These are phyloP conservation scores for Phytophthora cactorum DNA, from an alignment of 352 stramenopile genomes.

Conservation along the genomic window DNA sequence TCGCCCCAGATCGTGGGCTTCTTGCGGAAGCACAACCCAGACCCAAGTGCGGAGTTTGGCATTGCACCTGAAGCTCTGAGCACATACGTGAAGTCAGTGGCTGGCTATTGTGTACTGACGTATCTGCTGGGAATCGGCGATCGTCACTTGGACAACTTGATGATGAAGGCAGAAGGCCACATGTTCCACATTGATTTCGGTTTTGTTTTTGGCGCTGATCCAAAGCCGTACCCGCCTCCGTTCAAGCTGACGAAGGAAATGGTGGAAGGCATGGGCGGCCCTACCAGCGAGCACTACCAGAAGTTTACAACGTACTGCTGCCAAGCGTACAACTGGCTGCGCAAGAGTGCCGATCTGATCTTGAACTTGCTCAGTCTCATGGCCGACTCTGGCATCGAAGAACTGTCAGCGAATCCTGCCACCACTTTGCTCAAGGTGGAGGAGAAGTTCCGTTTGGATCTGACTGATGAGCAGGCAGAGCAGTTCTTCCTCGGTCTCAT, in stretches of 20 bases:
- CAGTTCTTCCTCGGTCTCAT: conserved; percentile 97
- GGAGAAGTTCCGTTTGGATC: conserved; percentile 96
- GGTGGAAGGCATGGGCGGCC: conserved; percentile 97
- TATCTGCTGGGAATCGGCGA: conserved; percentile 99
- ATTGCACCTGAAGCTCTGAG: conserved; percentile 93
- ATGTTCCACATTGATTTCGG: conserved; percentile 99
- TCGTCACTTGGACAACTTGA: conserved; percentile 99
- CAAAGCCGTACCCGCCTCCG: conserved; percentile 98
- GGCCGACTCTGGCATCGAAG: conserved; percentile 98
- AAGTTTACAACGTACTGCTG: conserved; percentile 95
- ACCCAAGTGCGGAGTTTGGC: conserved; percentile 84
- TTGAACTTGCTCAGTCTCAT: conserved; percentile 99
- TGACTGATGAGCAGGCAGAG: conserved; percentile 98
- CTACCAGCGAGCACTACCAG: conserved; percentile 91
- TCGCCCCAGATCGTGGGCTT: conserved; percentile 93
- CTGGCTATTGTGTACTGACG: conserved; percentile 99
- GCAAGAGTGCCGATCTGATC: conserved; percentile 98
- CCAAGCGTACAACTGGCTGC: conserved; percentile 94
- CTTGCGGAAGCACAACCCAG: conserved; percentile 85
- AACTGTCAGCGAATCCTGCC: conserved; percentile 84
- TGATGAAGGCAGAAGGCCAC: conserved; percentile 96
- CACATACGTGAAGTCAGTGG: conserved; percentile 97
- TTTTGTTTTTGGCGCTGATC: conserved; percentile 99
- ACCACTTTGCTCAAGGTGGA: conserved; percentile 92
- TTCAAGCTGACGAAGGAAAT: conserved; percentile 99